A percentile compares a stretch with the other conserved stretches of the same genome.
Evolutionary conservation across 495 filamentous ascomycete species (phyloP).

Genomic region (Annulohypoxylon moriforme): DNA sequence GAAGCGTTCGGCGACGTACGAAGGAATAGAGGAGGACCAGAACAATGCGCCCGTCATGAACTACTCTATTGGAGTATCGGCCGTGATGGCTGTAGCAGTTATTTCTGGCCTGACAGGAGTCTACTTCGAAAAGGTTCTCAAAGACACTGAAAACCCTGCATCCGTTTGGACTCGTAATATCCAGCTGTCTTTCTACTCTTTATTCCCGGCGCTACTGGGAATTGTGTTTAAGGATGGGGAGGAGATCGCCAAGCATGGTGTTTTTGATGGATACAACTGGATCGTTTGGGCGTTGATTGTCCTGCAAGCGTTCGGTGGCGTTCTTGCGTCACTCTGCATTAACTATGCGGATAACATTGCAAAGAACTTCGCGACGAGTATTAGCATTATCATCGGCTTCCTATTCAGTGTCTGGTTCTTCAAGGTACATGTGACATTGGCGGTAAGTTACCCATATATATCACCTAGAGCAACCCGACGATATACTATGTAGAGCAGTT

Average conservation of each 20-base stretch:
- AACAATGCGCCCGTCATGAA: slow-evolving; percentile 75
- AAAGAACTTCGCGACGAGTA: slow-evolving; percentile 91
- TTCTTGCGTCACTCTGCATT: slow-evolving; percentile 84
- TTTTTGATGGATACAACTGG: slow-evolving; percentile 93
- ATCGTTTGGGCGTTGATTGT: slow-evolving; percentile 88
- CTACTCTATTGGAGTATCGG: slow-evolving; percentile 77
- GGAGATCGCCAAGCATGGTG: slow-evolving; percentile 82
- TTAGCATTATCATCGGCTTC: slow-evolving; percentile 87
- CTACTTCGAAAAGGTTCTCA: slow-evolving; percentile 95
- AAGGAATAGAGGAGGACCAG: slow-evolving; percentile 89
- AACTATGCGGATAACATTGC: slow-evolving; percentile 89
- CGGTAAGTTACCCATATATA: slow-evolving; percentile 67
- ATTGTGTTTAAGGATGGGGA: slow-evolving; percentile 88
- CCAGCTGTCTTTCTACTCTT: slow-evolving; percentile 90
- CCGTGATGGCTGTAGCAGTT: slow-evolving; percentile 78
- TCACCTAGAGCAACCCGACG: background rate
- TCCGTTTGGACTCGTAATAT: slow-evolving; percentile 95
- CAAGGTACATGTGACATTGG: slow-evolving; percentile 74
- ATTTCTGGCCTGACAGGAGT: slow-evolving; percentile 87
- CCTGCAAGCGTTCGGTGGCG: slow-evolving; percentile 84
- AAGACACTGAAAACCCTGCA: slow-evolving; percentile 74
- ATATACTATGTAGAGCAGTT: background rate
- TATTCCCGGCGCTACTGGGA: slow-evolving; percentile 87
- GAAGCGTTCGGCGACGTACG: slow-evolving; percentile 91
- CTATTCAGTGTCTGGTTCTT: slow-evolving; percentile 88